Base-by-base conservation (phyloP, 495 filamentous ascomycete genomes). In the Aspergillus egyptiacus region DNA sequence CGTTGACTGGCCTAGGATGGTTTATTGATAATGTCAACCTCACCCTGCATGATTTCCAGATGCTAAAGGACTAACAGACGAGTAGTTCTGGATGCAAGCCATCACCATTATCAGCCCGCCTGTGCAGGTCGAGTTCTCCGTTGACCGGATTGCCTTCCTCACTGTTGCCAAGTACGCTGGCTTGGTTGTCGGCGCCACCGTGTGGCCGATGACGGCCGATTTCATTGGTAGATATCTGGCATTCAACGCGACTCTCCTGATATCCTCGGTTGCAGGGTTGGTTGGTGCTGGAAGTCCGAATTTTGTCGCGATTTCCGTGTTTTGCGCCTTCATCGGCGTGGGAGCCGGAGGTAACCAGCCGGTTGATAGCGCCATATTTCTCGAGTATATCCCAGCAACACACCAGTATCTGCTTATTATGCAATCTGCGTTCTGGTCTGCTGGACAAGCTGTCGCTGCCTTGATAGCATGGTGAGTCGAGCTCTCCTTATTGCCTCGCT, bases 1-100 rank as follows among this genome's bases (percentile, higher is more conserved):
- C 78, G 13, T 79, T 89, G 13, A 81, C 83, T 28, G 82, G 85
- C 2, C 86, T 87, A 44, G 86, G 85, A 22, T 89, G 82, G 82
- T 59, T 77, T 23, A 61, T 70, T 25, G 72, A 74, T 34, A 77
- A 67, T 45, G 65, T 74, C 51, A 53, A 64, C 28, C 39, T n/a
- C 28, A 10, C 28, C 10, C 9, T 13, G n/a, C n/a, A n/a, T n/a
- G n/a, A n/a, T n/a, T n/a, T n/a, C n/a, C n/a, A n/a, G n/a, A n/a
- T n/a, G n/a, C n/a, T n/a, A n/a, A n/a, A n/a, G n/a, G n/a, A n/a
- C n/a, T n/a, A n/a, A n/a, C n/a, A n/a, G n/a, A n/a, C n/a, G n/a
- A n/a, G n/a, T 52, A 63, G 59, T 54, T 72, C 34, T 72, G 69
- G 69, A 48, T 72, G 35, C 45, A 45, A 31, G 55, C 61, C 11